Evolutionary conservation across 805 yeast genomes (phyloP).

Genomic region (Cyberlindnera petersonii): DNA sequence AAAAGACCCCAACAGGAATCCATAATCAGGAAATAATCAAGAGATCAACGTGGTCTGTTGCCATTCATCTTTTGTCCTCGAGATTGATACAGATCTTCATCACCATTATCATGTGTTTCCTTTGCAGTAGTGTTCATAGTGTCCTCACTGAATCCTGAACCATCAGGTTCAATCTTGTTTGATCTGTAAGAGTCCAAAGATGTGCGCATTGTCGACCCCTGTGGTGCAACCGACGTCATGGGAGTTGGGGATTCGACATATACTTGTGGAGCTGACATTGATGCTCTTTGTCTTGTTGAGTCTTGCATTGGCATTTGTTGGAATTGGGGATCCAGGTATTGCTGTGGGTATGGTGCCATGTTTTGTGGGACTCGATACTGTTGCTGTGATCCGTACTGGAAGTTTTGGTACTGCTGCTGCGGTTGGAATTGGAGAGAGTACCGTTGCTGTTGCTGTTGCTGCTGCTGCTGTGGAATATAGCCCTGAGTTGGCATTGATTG

Average conservation of each 20-base stretch:
- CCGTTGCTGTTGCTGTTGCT: slow-evolving; percentile 11
- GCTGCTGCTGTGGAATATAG: slow-evolving; percentile 6
- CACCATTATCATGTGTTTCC: slow-evolving; percentile 24
- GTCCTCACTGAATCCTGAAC: slow-evolving; percentile 23
- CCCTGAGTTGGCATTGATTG: slow-evolving; percentile 16
- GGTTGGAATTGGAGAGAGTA: slow-evolving; percentile 7
- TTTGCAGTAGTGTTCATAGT: slow-evolving; percentile 21
- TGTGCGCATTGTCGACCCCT: slow-evolving; percentile 2
- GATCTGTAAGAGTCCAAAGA: slow-evolving; percentile 11
- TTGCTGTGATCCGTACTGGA: too few relatives aligned
- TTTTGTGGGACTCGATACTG: slow-evolving; percentile 5
- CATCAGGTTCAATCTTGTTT: slow-evolving; percentile 15
- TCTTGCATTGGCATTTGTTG: slow-evolving; percentile 5
- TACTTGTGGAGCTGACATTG: slow-evolving; percentile 11
- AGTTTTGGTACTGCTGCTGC: slow-evolving; percentile 12
- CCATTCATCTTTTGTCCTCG: slow-evolving; percentile 1
- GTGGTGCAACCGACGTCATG: neutral
- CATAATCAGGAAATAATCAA: too few relatives aligned
- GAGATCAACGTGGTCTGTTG: too few relatives aligned
- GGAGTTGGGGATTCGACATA: slow-evolving; percentile 20
- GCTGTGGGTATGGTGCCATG: slow-evolving; percentile 12
- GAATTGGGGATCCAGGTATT: slow-evolving; percentile 10
- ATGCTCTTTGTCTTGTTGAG: slow-evolving; percentile 5
- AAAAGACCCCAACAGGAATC: too few relatives aligned
- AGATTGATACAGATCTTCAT: slow-evolving; percentile 1